Conservation (phyloP, 371 early-diverging fungal species). For the Apophysomyces sp. region DNA sequence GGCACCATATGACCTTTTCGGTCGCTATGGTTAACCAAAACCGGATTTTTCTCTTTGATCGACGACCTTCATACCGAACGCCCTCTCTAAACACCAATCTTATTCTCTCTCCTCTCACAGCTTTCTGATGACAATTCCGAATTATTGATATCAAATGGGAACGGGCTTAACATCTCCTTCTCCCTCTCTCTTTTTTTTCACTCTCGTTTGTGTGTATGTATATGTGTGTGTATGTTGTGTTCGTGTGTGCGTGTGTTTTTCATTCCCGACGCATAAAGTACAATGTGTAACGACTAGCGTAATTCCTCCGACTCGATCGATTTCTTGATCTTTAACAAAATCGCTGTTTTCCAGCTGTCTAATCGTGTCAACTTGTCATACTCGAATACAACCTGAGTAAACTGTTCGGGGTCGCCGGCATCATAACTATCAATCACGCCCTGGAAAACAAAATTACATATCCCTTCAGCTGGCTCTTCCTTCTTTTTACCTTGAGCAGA, state of each 20-base stretch:
- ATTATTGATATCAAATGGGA: too few species aligned
- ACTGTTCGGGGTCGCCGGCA: conserved; percentile 78
- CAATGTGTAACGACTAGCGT: conserved; percentile 17
- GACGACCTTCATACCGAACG: too few species aligned
- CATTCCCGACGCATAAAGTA: neutral
- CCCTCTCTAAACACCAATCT: too few species aligned
- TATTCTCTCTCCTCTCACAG: too few species aligned
- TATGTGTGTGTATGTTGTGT: too few species aligned
- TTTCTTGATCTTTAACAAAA: conserved; percentile 85
- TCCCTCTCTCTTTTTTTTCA: too few species aligned
- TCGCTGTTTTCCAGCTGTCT: conserved; percentile 95
- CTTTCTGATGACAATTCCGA: too few species aligned
- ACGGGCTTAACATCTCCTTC: too few species aligned
- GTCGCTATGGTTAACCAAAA: neutral
- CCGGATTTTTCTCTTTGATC: too few species aligned
- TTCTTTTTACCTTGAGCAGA: conserved; percentile 63
- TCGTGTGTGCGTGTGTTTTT: too few species aligned
- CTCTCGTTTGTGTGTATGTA: too few species aligned
- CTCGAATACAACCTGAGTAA: conserved; percentile 77
- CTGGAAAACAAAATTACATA: conserved; percentile 20
- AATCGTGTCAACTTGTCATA: conserved; percentile 89
- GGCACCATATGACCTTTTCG: neutral
- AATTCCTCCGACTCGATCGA: conserved; percentile 36
- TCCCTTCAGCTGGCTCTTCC: neutral
- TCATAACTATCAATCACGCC: conserved; percentile 76